Evolutionary conservation across 208 protist genomes (phyloP).

Genomic region (Vickermania spadyakhi): DNA sequence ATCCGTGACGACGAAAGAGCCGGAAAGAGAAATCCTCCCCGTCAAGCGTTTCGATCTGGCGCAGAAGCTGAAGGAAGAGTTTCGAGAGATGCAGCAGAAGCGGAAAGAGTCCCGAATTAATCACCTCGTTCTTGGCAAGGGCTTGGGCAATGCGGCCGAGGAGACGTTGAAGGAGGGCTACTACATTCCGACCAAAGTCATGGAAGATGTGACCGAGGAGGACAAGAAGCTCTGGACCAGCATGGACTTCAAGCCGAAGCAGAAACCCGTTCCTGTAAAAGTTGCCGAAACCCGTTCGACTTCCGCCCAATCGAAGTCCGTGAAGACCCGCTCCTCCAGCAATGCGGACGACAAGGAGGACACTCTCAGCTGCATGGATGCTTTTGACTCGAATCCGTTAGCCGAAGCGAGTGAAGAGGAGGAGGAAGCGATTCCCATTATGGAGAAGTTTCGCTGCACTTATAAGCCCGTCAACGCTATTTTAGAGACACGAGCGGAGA

Average conservation of each 20-base stretch:
- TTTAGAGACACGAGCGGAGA: conserved; percentile 30
- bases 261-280: neutral
- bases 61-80: conserved; percentile 17
- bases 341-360: neutral
- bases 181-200: conserved; percentile 51
- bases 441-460: conserved; percentile 27
- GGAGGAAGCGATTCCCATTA: neutral
- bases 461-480: conserved; percentile 11
- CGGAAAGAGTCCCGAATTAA: conserved; percentile 34
- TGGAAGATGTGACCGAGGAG: conserved; percentile 26
- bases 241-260: conserved; percentile 14
- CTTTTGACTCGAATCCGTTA: neutral
- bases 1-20: neutral
- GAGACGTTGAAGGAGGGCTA: conserved; percentile 31
- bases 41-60: neutral
- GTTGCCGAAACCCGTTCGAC: neutral
- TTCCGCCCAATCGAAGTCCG: neutral
- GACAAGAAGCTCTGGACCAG: conserved; percentile 23
- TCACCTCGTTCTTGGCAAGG: conserved; percentile 54
- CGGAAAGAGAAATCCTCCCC: neutral
- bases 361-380: neutral
- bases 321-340: neutral
- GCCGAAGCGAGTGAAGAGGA: neutral
- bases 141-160: conserved; percentile 45
- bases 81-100: conserved; percentile 32